Evolutionary conservation across 768 basidiomycete species (phyloP).

Genomic region (Kwoniella sp.): DNA sequence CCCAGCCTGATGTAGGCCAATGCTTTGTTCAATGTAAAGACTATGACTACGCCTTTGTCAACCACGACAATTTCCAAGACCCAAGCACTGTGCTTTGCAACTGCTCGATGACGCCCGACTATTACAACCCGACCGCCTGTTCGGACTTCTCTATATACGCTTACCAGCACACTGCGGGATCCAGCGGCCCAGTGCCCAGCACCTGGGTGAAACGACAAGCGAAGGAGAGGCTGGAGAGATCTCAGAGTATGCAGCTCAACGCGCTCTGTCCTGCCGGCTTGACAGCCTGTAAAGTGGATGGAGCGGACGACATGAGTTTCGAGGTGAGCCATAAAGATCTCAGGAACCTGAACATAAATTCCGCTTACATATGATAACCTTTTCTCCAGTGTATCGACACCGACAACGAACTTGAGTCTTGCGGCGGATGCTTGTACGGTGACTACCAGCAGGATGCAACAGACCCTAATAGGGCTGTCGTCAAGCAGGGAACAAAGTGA

Average conservation of each 20-base stretch:
- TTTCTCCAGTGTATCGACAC: slow-evolving; percentile 8
- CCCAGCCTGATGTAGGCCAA: not conserved
- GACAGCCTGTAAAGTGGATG: slow-evolving; percentile 2
- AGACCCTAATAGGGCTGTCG: not conserved
- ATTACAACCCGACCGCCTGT: not conserved
- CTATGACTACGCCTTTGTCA: not conserved
- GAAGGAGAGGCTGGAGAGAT: not conserved
- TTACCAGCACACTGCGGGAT: slow-evolving; percentile 8
- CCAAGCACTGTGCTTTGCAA: not conserved
- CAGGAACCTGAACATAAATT: too few relatives aligned
- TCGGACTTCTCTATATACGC: not conserved
- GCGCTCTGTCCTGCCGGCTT: slow-evolving; percentile 6
- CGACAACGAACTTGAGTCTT: slow-evolving; percentile 12
- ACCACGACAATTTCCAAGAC: not conserved
- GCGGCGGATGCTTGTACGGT: slow-evolving; percentile 13
- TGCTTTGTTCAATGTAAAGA: slow-evolving; percentile 9
- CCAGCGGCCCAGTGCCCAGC: not conserved
- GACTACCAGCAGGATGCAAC: not conserved
- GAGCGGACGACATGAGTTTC: not conserved
- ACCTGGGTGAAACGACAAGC: not conserved
- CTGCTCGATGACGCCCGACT: not conserved
- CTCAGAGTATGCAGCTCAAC: not conserved
- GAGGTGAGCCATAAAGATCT: slow-evolving; percentile 16
- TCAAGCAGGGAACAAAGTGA: not conserved
- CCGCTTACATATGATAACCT: not conserved